A percentile compares a stretch with the other conserved stretches of the same genome.
phyloP scores from a whole-genome alignment of 352 stramenopile genomes.

The Phytophthora boehmeriae region DNA sequence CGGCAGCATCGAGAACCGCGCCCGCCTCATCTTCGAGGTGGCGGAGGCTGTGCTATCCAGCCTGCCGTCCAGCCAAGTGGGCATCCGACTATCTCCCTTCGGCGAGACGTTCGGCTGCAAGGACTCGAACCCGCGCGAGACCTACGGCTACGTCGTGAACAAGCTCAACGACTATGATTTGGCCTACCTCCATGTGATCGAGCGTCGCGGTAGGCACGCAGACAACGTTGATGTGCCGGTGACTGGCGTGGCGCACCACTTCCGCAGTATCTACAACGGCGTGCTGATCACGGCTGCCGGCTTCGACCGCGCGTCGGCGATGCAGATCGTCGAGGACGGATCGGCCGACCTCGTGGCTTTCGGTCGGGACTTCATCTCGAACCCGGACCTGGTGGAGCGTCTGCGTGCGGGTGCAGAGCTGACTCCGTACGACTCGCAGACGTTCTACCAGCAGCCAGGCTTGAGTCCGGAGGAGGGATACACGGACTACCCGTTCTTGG shows the following conservation, averaged over 20 bases:
- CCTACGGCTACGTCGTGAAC: constrained; percentile 47
- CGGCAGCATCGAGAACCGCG: constrained; percentile 56
- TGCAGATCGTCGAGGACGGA: constrained; percentile 47
- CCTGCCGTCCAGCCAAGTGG: constrained; percentile 18
- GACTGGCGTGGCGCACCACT: constrained; percentile 36
- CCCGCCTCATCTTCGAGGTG: constrained; percentile 45
- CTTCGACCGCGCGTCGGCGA: constrained; percentile 41
- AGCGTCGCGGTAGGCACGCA: constrained; percentile 44
- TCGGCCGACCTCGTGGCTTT: constrained; percentile 60
- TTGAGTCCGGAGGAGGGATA: constrained; percentile 39
- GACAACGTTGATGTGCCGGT: constrained; percentile 24
- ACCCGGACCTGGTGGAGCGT: constrained; percentile 65
- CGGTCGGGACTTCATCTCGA: constrained; percentile 39
- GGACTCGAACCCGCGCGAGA: constrained; percentile 35
- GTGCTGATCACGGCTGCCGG: constrained; percentile 51
- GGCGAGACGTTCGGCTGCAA: constrained; percentile 40
- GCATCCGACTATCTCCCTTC: constrained; percentile 28
- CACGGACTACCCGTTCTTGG: constrained; percentile 45
- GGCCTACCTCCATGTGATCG: constrained; percentile 56
- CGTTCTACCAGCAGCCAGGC: constrained; percentile 42
- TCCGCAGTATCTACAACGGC: constrained; percentile 61
- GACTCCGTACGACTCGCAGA: constrained; percentile 42
- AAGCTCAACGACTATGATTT: constrained; percentile 38
- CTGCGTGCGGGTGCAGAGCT: constrained; percentile 42
- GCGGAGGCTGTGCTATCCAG: constrained; percentile 46